Evolutionary conservation across 768 basidiomycete genomes (phyloP).

Genomic region (Lactarius sanguifluus): DNA sequence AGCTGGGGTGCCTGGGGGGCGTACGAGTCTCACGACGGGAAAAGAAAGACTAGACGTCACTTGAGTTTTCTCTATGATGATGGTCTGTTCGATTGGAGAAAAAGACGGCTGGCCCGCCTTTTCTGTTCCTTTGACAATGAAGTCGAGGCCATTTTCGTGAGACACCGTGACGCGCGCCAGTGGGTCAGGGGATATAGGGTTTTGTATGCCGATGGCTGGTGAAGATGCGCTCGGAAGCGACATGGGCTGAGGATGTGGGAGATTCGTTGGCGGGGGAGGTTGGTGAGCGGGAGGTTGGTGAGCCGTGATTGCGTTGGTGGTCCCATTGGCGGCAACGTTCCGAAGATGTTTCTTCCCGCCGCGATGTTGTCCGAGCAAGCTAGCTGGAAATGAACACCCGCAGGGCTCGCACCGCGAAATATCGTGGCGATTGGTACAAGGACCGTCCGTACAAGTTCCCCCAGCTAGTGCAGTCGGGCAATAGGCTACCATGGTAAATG

Average conservation of each 20-base stretch:
- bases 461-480: constrained; percentile 16
- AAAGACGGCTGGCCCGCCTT: neutral
- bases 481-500: constrained; percentile 15
- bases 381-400: constrained; percentile 13
- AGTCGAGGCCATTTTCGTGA: constrained; percentile 16
- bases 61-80: constrained; percentile 5
- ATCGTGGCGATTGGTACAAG: constrained; percentile 31
- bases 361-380: constrained; percentile 3
- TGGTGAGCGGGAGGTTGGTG: neutral
- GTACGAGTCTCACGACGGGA: neutral
- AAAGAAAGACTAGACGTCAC: constrained; percentile 3
- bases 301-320: neutral
- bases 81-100: neutral
- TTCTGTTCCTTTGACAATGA: constrained; percentile 3
- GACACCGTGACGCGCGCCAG: constrained; percentile 9
- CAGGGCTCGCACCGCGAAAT: constrained; percentile 32
- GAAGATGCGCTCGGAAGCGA: neutral
- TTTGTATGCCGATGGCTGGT: neutral
- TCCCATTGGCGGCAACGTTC: neutral
- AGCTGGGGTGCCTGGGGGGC: neutral
- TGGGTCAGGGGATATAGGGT: neutral
- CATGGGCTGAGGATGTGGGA: neutral
- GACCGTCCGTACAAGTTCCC: constrained; percentile 24
- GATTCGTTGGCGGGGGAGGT: neutral
- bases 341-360: constrained; percentile 11